Evolutionary conservation across 2,329 filamentous ascomycete genomes (phyloP).

Genomic region (Epichloe brachyelytri): DNA sequence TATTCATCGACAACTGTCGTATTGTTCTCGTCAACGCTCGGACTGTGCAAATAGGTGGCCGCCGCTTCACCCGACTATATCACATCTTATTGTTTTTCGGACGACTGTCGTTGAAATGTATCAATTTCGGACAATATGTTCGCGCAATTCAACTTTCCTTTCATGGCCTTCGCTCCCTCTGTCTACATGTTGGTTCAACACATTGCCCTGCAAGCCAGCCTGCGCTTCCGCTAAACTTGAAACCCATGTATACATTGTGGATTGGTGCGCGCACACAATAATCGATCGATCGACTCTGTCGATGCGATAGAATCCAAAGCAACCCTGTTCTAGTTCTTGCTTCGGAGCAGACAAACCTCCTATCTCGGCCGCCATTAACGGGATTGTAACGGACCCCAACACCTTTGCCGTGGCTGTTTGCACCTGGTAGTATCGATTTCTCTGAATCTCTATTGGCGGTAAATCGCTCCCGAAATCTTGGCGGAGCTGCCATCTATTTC

Average conservation of each 20-base stretch:
- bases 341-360: background rate
- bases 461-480: conserved; percentile 1
- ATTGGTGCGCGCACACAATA: background rate
- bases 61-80: background rate
- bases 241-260: background rate
- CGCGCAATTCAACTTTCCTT: background rate
- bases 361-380: conserved; percentile 1
- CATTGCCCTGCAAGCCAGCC: background rate
- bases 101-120: background rate
- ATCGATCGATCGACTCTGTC: background rate
- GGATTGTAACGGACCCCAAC: background rate
- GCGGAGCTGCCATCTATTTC: background rate
- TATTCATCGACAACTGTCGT: background rate
- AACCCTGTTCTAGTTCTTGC: background rate
- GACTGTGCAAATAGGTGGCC: background rate
- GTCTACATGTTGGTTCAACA: background rate
- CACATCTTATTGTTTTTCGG: background rate
- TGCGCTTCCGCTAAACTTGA: background rate
- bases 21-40: background rate
- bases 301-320: background rate
- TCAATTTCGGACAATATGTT: background rate
- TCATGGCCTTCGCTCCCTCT: background rate
- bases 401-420: background rate
- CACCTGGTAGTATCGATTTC: conserved; percentile 2
- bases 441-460: conserved; percentile 3